Base-by-base conservation (phyloP, 805 yeast genomes). In the Millerago galiae region DNA sequence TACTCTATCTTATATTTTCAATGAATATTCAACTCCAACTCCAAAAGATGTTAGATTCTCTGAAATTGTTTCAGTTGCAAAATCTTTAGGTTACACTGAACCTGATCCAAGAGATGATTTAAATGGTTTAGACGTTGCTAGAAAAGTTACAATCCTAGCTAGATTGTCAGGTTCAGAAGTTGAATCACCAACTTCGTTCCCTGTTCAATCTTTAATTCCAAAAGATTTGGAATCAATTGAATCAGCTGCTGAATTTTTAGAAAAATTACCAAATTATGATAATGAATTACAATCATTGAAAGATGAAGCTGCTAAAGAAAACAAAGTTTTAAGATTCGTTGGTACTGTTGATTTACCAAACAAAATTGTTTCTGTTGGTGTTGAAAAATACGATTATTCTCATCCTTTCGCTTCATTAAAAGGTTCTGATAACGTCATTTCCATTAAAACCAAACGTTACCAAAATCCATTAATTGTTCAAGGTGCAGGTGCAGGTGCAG, bases 51-150 rank as follows among this genome's bases (percentile, higher is more conserved):
- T 78, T 46, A 85, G 83, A 61, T 93, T 90, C 63, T 88, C 97
- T 21, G 95, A 89, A 42, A 81, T 93, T 39, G 98, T 93, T 45
- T 72, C 75, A 49, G 79, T 80, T 37, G 99, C 99, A 41, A 91
- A 91, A 68, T 67, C 80, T 40, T 72, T 88, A 51, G 99, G 99
- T 40, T 93, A 88, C 75, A 91, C 97, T 34, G 99, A 93, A 68
- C 99, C 99, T 38, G 99, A 93, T 65, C 99, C 99, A 65, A 83
- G 99, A 68, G 99, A 93, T 64, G 99, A 93, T 62, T 77, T 93
- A 65, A 93, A 91, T 65, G 99, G 99, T 42, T 75, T 93, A 62
- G 99, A 93, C 61, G 96, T 93, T 47, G 99, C 99, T 35, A 83
- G 99, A 75, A 93, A 93, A 66, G 96, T 93, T 26, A 89, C 99